phyloP scores from a whole-genome alignment of 495 filamentous ascomycete genomes.

The Neurospora sp. region DNA sequence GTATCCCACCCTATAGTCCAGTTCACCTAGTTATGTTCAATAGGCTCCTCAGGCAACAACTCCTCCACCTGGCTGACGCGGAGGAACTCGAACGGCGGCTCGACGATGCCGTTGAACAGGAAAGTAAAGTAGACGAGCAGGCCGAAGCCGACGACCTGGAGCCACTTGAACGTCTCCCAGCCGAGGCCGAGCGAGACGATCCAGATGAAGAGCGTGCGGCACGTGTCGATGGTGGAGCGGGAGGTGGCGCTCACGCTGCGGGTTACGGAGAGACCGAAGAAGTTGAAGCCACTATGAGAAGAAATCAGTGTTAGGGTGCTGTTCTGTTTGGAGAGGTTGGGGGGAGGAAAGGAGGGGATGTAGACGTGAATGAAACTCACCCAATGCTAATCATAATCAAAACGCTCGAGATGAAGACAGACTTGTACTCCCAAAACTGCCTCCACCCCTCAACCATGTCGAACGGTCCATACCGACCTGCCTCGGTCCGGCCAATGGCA shows the following conservation, averaged over 20 bases:
- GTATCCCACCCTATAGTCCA: constrained; percentile 1
- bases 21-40: constrained; percentile 53
- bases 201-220: constrained; percentile 97
- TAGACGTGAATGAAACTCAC: constrained; percentile 37
- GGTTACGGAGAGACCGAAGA: constrained; percentile 91
- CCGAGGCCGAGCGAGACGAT: constrained; percentile 84
- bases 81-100: constrained; percentile 55
- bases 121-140: constrained; percentile 95
- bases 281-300: constrained; percentile 77
- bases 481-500: constrained; percentile 59
- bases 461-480: constrained; percentile 75
- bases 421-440: constrained; percentile 59
- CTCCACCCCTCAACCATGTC: constrained; percentile 76
- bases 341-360: too few relatives aligned
- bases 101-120: constrained; percentile 86
- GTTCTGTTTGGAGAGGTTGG: too few relatives aligned
- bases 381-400: constrained; percentile 96
- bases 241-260: constrained; percentile 81
- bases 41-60: constrained; percentile 74
- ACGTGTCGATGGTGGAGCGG: constrained; percentile 92
- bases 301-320: neutral
- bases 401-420: constrained; percentile 63
- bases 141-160: constrained; percentile 82
- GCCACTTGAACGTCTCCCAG: constrained; percentile 97
- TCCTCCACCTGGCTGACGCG: constrained; percentile 51